These are phyloP conservation scores for Thermoascus crustaceus DNA, from an alignment of 2,329 filamentous ascomycete genomes.

Conservation along the genomic window DNA sequence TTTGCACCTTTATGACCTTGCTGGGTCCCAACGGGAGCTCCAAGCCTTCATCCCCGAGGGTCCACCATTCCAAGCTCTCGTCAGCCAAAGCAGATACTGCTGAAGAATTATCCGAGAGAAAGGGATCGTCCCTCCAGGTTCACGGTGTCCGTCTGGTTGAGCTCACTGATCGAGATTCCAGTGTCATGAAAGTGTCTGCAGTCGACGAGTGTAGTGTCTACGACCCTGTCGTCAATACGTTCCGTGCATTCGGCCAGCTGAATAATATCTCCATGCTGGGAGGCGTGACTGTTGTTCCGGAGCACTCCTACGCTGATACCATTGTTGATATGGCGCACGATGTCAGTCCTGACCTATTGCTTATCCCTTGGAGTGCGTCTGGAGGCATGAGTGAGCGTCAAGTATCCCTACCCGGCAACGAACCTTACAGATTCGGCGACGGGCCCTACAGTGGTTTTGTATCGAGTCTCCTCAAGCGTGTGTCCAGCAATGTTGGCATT, in stretches of 20 bases:
- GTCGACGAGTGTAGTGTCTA: slow-evolving; percentile 62
- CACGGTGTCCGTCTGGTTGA: slow-evolving; percentile 82
- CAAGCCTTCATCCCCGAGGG: slow-evolving; percentile 21
- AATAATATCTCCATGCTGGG: slow-evolving; percentile 77
- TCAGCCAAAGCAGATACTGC: slow-evolving; percentile 7
- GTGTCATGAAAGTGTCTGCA: slow-evolving; percentile 89
- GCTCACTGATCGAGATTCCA: slow-evolving; percentile 84
- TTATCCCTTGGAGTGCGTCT: slow-evolving; percentile 85
- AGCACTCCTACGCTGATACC: slow-evolving; percentile 69
- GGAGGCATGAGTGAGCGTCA: slow-evolving; percentile 63
- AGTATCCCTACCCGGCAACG: slow-evolving; percentile 43
- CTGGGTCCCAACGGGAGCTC: slow-evolving; percentile 51
- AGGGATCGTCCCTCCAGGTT: slow-evolving; percentile 51
- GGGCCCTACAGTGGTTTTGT: slow-evolving; percentile 66
- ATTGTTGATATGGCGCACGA: slow-evolving; percentile 63
- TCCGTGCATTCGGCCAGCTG: slow-evolving; percentile 77
- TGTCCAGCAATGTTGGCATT: slow-evolving; percentile 63
- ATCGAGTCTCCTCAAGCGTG: slow-evolving; percentile 54
- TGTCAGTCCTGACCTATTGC: slow-evolving; percentile 61
- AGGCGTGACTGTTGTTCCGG: slow-evolving; percentile 69
- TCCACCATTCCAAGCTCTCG: slow-evolving; percentile 24
- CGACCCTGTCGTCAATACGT: slow-evolving; percentile 85
- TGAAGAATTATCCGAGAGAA: slow-evolving; percentile 17
- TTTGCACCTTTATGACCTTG: slow-evolving; percentile 75
- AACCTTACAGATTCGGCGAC: slow-evolving; percentile 49